These are phyloP conservation scores for Bombardia bombarda DNA, from an alignment of 495 filamentous ascomycete genomes.

Conservation along the genomic window DNA sequence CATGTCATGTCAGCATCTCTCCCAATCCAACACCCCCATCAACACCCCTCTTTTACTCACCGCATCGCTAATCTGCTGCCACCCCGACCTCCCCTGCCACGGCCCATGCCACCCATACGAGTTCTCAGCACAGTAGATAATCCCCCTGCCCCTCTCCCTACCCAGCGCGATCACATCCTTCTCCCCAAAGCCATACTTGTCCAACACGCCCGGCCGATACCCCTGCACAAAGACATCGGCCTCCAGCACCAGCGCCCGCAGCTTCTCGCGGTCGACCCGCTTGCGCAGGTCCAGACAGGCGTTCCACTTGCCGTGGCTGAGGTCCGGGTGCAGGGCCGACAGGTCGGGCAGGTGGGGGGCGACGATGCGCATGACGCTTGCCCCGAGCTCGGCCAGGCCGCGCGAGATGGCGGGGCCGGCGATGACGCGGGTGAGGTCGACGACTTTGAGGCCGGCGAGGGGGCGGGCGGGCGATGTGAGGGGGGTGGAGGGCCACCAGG, in stretches of 20 bases:
- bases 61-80: conserved; percentile 51
- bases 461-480: conserved; percentile 33
- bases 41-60: background rate
- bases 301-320: conserved; percentile 53
- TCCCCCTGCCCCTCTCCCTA: conserved; percentile 34
- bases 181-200: conserved; percentile 44
- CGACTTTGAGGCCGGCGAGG: conserved; percentile 50
- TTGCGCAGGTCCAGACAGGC: conserved; percentile 41
- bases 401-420: conserved; percentile 48
- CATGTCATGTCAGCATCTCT: background rate
- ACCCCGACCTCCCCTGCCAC: conserved; percentile 42
- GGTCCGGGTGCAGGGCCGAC: conserved; percentile 34
- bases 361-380: conserved; percentile 53
- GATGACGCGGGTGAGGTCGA: conserved; percentile 55
- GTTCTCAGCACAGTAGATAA: conserved; percentile 47
- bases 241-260: conserved; percentile 39
- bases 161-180: conserved; percentile 42
- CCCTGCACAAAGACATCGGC: conserved; percentile 53
- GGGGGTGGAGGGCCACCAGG: conserved; percentile 26
- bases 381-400: conserved; percentile 50
- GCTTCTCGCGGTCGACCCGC: conserved; percentile 30
- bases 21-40: background rate
- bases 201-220: conserved; percentile 44
- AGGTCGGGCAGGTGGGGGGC: conserved; percentile 46
- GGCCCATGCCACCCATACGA: conserved; percentile 52